Evolutionary conservation across 2,329 filamentous ascomycete species (phyloP), one percentile per base, ranked within the genome.

Genomic region (Scedosporium dehoogii): DNA sequence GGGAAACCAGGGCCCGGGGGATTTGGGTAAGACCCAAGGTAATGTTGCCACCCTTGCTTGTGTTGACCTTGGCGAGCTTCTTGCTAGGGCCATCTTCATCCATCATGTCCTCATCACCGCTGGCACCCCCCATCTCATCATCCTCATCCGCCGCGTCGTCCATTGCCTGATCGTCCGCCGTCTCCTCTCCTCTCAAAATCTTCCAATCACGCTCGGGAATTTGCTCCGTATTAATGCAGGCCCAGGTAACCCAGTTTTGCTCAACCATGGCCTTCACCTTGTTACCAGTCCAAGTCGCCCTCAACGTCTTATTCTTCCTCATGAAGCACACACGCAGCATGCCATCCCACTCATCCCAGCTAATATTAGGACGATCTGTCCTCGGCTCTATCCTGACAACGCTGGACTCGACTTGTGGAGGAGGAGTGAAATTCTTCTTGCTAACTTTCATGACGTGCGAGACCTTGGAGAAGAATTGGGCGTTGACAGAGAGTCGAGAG

Each of bases 321-420:
- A 82, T 82, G 68, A 80, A 77, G 67, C 74, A 76, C 68, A 96
- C 96, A 65, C 87, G 81, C 65, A 97, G 75, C 71, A 97, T 80
- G 9, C 93, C 92, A 71, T 97, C 93, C 88, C 92, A 97, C 74
- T 97, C 94, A 61, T 96, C 91, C 75, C 93, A 97, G 72, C 86
- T 90, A 66, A 97, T 92, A 68, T 91, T 88, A 61, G 93, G 93
- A 44, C 91, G 79, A 66, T 87, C 84, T 58, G 76, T 79, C 78
- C 97, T 96, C 23, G 92, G 92, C 71, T 93, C 90, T 67, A 97
- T 89, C 64, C 92, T 84, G 58, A 97, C 92, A 6, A 97, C 92
- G 63, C 89, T 92, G 6, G 86, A 91, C 75, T 99, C 94, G 63
- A 99, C 94, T 70, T 91, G 85, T 7, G 94, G 94, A 0, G 94